Evolutionary conservation across 257 asterid genomes (phyloP).

Genomic region (Solanum infundibuliforme): DNA sequence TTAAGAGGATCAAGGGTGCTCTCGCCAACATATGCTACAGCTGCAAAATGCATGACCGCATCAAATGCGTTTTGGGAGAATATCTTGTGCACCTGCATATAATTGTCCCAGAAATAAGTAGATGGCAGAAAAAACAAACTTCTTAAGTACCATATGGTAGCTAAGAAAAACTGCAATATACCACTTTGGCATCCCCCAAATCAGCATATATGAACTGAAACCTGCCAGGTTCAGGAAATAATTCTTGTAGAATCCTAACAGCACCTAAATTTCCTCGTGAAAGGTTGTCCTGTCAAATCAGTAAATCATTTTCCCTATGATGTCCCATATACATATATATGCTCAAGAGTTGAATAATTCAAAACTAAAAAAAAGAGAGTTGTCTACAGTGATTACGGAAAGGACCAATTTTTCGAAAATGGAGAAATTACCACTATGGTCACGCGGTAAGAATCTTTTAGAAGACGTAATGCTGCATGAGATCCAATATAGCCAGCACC

Average conservation of each 20-base stretch:
- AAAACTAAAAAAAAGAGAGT: background rate
- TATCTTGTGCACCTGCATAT: conserved; percentile 44
- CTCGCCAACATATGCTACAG: conserved; percentile 94
- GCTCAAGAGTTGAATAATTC: background rate
- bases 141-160: background rate
- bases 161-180: conserved; percentile 14
- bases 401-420: background rate
- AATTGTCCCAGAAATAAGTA: conserved; percentile 3
- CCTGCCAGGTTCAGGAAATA: conserved; percentile 77
- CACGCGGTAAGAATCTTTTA: conserved; percentile 72
- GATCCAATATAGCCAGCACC: conserved; percentile 96
- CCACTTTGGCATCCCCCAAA: conserved; percentile 73
- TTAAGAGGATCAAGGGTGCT: conserved; percentile 84
- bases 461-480: conserved; percentile 84
- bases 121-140: background rate
- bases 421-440: conserved; percentile 67
- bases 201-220: conserved; percentile 86
- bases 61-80: conserved; percentile 4
- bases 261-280: conserved; percentile 84
- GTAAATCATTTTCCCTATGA: background rate
- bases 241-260: conserved; percentile 45
- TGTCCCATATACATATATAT: background rate
- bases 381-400: background rate
- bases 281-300: conserved; percentile 63
- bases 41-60: conserved; percentile 47